A percentile compares a stretch with the other conserved stretches of the same genome.
phyloP scores from a whole-genome alignment of 148 eudicot genomes.

The Silene conica region DNA sequence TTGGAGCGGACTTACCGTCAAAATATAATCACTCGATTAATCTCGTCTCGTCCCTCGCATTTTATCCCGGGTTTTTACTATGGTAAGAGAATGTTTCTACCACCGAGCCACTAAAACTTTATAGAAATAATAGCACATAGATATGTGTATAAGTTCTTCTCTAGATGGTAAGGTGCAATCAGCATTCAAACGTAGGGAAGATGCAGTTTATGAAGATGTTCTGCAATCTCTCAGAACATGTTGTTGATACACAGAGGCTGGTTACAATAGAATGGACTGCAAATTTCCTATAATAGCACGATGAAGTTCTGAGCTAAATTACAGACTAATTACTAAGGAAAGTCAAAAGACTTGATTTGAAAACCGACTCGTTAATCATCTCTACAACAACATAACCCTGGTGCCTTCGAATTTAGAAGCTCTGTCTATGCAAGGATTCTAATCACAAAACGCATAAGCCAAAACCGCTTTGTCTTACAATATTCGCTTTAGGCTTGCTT shows the following conservation, averaged over 20 bases:
- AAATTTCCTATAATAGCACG: not conserved
- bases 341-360: not conserved
- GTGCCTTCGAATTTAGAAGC: not conserved
- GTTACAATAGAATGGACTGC: not conserved
- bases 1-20: no score
- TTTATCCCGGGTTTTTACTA: no score
- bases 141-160: no score
- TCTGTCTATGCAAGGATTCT: constrained; percentile 35
- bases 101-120: no score
- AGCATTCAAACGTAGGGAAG: no score
- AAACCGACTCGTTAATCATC: not conserved
- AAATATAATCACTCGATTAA: no score
- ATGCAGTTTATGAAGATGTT: not conserved
- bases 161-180: no score
- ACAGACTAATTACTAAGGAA: not conserved
- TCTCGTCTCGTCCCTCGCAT: no score
- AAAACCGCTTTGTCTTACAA: constrained; percentile 74
- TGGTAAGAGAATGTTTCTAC: no score
- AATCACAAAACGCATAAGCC: constrained; percentile 82
- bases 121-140: no score
- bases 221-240: not conserved
- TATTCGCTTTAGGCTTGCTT: constrained; percentile 70
- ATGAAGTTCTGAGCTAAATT: not conserved
- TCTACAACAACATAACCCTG: not conserved
- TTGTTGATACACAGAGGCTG: not conserved